Evolutionary conservation across 306 rosid genomes (phyloP).

Genomic region (Cucurbita pepo): DNA sequence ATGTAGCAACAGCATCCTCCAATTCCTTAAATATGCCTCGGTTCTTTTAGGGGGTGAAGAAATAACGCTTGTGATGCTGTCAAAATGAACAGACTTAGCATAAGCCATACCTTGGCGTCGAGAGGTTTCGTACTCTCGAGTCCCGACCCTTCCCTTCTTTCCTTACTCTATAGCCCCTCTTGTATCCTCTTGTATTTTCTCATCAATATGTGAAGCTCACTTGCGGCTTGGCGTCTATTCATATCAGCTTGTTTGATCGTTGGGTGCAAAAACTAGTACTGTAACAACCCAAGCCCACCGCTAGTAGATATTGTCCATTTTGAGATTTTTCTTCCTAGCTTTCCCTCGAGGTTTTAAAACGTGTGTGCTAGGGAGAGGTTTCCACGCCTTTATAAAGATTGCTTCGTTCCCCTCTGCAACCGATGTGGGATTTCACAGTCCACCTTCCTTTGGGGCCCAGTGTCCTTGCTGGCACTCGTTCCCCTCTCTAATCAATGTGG

Average conservation of each 20-base stretch:
- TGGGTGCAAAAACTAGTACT: background rate
- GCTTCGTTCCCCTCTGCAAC: too few species aligned
- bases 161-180: background rate
- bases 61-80: background rate
- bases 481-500: too few species aligned
- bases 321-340: too few species aligned
- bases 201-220: background rate
- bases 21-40: background rate
- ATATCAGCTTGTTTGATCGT: background rate
- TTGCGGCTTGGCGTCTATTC: background rate
- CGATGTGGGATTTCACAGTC: too few species aligned
- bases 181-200: background rate
- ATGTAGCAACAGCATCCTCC: background rate
- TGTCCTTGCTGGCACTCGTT: too few species aligned
- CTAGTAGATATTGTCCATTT: too few species aligned
- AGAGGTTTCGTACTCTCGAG: background rate
- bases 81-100: background rate
- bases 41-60: background rate
- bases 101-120: background rate
- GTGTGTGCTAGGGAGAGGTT: too few species aligned
- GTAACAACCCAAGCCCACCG: too few species aligned
- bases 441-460: too few species aligned
- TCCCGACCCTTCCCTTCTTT: background rate
- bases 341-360: too few species aligned
- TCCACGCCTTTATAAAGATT: too few species aligned